A percentile compares a stretch with the other conserved stretches of the same genome.
Evolutionary conservation across 2,329 filamentous ascomycete species (phyloP).

Genomic region (Hypoxylon sp.): DNA sequence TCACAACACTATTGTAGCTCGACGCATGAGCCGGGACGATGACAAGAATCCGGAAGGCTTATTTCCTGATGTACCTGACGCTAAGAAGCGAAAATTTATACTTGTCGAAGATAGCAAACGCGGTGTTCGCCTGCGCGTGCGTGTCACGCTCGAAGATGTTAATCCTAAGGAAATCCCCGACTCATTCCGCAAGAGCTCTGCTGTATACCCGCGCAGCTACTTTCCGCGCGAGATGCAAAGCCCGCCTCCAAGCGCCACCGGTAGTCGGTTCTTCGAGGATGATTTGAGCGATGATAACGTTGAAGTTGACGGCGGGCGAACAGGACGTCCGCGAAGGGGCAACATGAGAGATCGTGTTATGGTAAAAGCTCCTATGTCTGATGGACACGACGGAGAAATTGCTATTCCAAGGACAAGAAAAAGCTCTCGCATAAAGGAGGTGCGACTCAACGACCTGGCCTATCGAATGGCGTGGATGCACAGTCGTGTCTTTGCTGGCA

Average conservation of each 20-base stretch:
- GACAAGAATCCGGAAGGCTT: slow-evolving; percentile 77
- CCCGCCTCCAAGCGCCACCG: slow-evolving; percentile 81
- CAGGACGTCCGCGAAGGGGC: slow-evolving; percentile 56
- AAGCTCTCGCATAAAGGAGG: slow-evolving; percentile 81
- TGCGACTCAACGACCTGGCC: slow-evolving; percentile 92
- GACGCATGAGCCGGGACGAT: slow-evolving; percentile 55
- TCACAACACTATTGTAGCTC: slow-evolving; percentile 55
- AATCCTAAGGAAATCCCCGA: slow-evolving; percentile 97
- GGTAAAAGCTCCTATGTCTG: slow-evolving; percentile 75
- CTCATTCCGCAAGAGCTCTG: slow-evolving; percentile 90
- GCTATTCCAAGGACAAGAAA: slow-evolving; percentile 82
- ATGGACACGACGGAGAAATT: slow-evolving; percentile 81
- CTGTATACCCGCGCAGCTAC: slow-evolving; percentile 91
- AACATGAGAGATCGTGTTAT: slow-evolving; percentile 58
- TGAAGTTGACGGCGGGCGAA: slow-evolving; percentile 65
- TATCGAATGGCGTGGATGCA: slow-evolving; percentile 98
- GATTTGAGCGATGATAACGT: slow-evolving; percentile 72
- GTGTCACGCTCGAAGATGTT: slow-evolving; percentile 92
- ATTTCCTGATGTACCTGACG: slow-evolving; percentile 89
- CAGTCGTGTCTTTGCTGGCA: slow-evolving; percentile 88
- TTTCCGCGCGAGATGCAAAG: slow-evolving; percentile 95
- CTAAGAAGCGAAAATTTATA: slow-evolving; percentile 96
- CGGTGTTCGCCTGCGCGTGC: slow-evolving; percentile 85
- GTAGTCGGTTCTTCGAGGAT: slow-evolving; percentile 81
- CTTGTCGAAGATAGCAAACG: slow-evolving; percentile 91